These are phyloP conservation scores for Xylaria digitata DNA, from an alignment of 2,329 filamentous ascomycete species.

Conservation along the genomic window DNA sequence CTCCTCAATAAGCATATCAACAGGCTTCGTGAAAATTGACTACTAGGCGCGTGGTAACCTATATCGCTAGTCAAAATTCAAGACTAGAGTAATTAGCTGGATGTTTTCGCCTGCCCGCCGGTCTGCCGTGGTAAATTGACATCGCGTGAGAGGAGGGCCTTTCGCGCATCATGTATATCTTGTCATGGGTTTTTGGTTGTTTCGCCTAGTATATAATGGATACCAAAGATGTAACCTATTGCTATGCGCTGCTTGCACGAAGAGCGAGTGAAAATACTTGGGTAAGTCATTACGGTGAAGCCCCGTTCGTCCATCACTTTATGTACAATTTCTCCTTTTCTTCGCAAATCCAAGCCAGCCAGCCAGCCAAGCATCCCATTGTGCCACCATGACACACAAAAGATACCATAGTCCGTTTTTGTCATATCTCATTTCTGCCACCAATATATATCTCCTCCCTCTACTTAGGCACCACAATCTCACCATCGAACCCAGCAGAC, in stretches of 20 bases:
- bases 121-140: too few relatives aligned
- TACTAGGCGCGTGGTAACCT: constrained; percentile 15
- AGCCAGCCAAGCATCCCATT: background rate
- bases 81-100: too few relatives aligned
- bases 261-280: background rate
- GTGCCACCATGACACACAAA: background rate
- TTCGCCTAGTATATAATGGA: background rate
- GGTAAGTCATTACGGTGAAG: background rate
- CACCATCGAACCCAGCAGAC: constrained; percentile 36
- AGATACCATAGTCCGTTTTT: background rate
- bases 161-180: background rate
- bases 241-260: background rate
- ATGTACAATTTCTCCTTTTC: background rate
- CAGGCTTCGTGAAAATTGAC: constrained; percentile 15
- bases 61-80: background rate
- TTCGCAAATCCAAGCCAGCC: too few relatives aligned
- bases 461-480: constrained; percentile 37
- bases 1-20: constrained; percentile 48
- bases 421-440: background rate
- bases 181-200: background rate
- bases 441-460: too few relatives aligned
- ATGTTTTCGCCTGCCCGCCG: too few relatives aligned
- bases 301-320: background rate
- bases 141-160: background rate
- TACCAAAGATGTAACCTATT: background rate